phyloP scores from a whole-genome alignment of 805 yeast genomes.

The Babjeviella inositovora region DNA sequence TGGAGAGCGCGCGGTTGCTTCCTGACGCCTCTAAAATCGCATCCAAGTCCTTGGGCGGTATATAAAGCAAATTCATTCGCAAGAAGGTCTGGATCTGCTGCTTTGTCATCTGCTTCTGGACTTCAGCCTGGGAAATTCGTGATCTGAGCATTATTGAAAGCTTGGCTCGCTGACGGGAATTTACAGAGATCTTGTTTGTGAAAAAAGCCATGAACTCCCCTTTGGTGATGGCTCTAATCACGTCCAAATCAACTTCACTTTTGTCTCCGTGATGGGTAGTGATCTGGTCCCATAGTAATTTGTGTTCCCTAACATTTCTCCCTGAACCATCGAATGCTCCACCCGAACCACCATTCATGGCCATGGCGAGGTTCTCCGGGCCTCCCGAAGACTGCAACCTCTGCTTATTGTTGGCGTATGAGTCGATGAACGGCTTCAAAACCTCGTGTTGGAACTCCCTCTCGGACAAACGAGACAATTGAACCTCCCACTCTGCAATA shows the following conservation, averaged over 20 bases:
- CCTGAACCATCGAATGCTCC: constrained; percentile 1
- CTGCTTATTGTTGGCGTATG: constrained; percentile 1
- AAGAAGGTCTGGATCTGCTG: constrained; percentile 26
- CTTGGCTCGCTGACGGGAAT: constrained; percentile 17
- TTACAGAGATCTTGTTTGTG: constrained; percentile 13
- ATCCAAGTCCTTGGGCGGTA: too few relatives aligned
- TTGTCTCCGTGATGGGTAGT: constrained; percentile 13
- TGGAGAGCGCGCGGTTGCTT: too few relatives aligned
- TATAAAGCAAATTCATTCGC: too few relatives aligned
- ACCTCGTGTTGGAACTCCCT: constrained; percentile 15
- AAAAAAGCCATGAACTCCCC: constrained; percentile 17
- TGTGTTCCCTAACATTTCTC: constrained; percentile 27
- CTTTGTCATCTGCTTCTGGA: constrained; percentile 13
- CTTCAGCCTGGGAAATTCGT: constrained; percentile 15
- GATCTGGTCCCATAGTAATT: constrained; percentile 31
- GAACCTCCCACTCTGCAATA: constrained; percentile 20
- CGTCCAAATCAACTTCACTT: constrained; percentile 13
- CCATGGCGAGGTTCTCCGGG: constrained; percentile 3
- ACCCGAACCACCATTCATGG: constrained; percentile 1
- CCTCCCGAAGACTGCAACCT: constrained; percentile 2
- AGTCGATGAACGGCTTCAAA: constrained; percentile 18
- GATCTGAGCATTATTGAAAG: constrained; percentile 24
- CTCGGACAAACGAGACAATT: constrained; percentile 12
- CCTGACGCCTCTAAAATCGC: too few relatives aligned
- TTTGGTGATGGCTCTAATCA: constrained; percentile 14